Conservation (phyloP, 2,329 filamentous ascomycete species). For the Pseudocercospora fijiensis region DNA sequence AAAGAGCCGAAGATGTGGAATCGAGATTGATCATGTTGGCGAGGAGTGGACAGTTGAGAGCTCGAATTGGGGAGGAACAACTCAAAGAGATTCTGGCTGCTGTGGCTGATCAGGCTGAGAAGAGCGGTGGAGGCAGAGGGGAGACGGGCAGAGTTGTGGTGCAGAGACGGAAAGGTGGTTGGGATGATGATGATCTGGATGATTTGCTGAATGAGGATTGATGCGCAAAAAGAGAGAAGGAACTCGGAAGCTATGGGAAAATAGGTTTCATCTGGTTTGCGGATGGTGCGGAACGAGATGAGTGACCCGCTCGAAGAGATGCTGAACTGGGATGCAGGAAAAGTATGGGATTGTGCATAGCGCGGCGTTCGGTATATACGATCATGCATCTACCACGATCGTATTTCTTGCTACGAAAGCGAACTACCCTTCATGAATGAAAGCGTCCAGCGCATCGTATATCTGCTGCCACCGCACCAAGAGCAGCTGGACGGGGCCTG, state of each 20-base stretch:
- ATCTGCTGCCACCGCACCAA: constrained; percentile 43
- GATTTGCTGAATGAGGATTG: constrained; percentile 57
- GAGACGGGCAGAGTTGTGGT: constrained; percentile 78
- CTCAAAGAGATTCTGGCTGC: constrained; percentile 87
- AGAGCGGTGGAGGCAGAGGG: constrained; percentile 47
- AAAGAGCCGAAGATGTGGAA: constrained; percentile 85
- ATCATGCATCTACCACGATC: neutral
- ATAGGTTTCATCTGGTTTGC: constrained; percentile 87
- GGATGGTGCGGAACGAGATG: constrained; percentile 95
- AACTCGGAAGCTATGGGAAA: too few relatives aligned
- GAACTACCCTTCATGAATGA: constrained; percentile 5
- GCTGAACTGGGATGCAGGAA: neutral
- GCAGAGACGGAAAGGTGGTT: constrained; percentile 75
- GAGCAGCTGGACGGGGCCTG: constrained; percentile 24
- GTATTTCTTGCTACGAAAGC: neutral
- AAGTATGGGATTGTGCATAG: neutral
- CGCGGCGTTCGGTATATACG: neutral
- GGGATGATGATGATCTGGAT: constrained; percentile 80
- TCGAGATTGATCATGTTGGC: constrained; percentile 91
- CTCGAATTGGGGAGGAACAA: constrained; percentile 88
- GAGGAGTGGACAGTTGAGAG: constrained; percentile 77
- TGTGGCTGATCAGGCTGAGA: constrained; percentile 70
- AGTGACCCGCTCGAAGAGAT: constrained; percentile 54
- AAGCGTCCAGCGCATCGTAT: constrained; percentile 19
- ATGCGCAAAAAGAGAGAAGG: neutral